Base-by-base conservation (phyloP, 768 basidiomycete genomes). In the Tulasnella sp. region DNA sequence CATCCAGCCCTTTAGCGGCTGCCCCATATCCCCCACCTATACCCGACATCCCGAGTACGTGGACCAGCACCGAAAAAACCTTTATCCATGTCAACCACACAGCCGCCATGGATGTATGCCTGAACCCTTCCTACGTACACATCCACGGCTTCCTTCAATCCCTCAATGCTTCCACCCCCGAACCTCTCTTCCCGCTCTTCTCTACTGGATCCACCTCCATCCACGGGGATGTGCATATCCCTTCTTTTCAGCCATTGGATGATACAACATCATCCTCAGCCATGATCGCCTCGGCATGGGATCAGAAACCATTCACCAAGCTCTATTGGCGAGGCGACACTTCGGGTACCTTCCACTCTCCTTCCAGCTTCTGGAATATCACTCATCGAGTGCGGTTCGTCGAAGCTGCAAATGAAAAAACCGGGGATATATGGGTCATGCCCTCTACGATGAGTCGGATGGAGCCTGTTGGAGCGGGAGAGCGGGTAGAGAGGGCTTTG, bases 71-170 rank as follows among this genome's bases (percentile, higher is more conserved):
- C 66, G 65, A 52, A 60, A 59, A 56, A 27, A 43, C 65, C 19
- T 81, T 80, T 65, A 78, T 80, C 44, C 68, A 77, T n/a, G n/a
- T n/a, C 62, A 69, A 80, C 62, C 79, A 80, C 66, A 63, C 66
- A 10, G 65, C 63, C 17, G 69, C 74, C 30, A 80, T 80, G 78
- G 70, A 80, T 60, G 76, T 78, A 1, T 81, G 79, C 65, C 62
- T 70, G 27, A 74, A 80, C 57, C 74, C 74, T 1, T 63, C 64
- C 12, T 61, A 71, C 41, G 54, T 75, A 34, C 56, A 54, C 2
- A 70, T 75, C 0, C 48, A 59, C 22, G 61, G 56, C 2, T 41
- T 59, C 48, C 24, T 62, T 38, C 55, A 58, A 19, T 49, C 61
- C 22, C 48, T 49, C 15, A 38, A 30, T 2, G 38, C 44, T 17